Evolutionary conservation across 495 filamentous ascomycete species (phyloP).

Genomic region (Clavariopsis aquatica): DNA sequence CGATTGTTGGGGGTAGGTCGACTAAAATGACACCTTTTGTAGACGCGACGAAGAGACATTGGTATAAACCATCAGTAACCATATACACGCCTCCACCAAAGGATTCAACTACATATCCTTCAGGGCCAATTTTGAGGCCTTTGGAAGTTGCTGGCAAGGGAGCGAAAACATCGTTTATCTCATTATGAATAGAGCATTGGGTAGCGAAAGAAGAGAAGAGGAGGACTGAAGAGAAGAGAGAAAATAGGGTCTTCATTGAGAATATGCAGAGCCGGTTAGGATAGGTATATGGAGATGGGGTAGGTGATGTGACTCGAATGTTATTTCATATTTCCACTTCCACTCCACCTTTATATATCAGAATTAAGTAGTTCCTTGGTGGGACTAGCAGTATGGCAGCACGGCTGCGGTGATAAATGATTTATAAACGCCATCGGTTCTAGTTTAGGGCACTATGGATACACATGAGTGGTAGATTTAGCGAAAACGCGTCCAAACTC

Average conservation of each 20-base stretch:
- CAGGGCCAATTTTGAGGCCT: not conserved
- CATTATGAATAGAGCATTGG: conserved; percentile 3
- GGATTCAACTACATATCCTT: conserved; percentile 42
- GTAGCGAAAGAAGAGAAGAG: conserved; percentile 6
- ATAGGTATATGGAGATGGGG: not conserved
- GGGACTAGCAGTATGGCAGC: conserved; percentile 2
- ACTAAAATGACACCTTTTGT: conserved; percentile 47
- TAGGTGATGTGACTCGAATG: conserved; percentile 9
- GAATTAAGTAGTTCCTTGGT: conserved; percentile 1
- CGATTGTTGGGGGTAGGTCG: conserved; percentile 48
- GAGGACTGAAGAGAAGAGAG: conserved; percentile 8
- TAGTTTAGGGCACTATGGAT: not conserved
- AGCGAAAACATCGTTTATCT: conserved; percentile 3
- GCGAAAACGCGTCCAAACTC: not conserved
- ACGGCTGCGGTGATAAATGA: conserved; percentile 2
- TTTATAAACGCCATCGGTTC: conserved; percentile 2
- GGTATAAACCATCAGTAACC: conserved; percentile 46
- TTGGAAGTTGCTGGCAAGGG: conserved; percentile 6
- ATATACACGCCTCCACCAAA: conserved; percentile 48
- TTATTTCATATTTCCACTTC: conserved; percentile 3
- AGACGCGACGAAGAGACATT: conserved; percentile 46
- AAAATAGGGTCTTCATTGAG: conserved; percentile 1
- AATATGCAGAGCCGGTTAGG: conserved; percentile 2
- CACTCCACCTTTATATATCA: not conserved
- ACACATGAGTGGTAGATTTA: conserved; percentile 4